These are phyloP conservation scores for Endothia cerciana DNA, from an alignment of 2,329 filamentous ascomycete species.

Conservation along the genomic window DNA sequence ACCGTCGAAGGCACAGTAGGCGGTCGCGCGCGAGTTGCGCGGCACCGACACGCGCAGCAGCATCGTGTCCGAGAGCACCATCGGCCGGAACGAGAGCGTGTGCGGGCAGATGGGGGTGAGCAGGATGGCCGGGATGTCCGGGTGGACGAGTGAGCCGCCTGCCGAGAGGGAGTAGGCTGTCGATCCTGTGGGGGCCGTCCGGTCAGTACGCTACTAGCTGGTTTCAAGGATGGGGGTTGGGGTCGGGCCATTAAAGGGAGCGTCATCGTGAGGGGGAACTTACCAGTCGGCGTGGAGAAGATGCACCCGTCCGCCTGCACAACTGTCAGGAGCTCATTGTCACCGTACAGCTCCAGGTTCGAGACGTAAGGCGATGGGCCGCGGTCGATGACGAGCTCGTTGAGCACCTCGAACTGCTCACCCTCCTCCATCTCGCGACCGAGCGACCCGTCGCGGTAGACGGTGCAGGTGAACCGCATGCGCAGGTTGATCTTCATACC, in stretches of 20 bases:
- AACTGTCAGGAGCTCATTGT: slow-evolving; percentile 91
- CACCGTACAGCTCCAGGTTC: slow-evolving; percentile 93
- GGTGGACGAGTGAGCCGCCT: slow-evolving; percentile 92
- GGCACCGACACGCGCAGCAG: slow-evolving; percentile 88
- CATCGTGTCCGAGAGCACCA: slow-evolving; percentile 96
- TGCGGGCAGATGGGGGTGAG: slow-evolving; percentile 98
- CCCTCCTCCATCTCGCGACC: slow-evolving; percentile 77
- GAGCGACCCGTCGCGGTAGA: slow-evolving; percentile 72
- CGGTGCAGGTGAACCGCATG: slow-evolving; percentile 98
- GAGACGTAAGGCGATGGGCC: slow-evolving; percentile 97
- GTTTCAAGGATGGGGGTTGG: too few species aligned
- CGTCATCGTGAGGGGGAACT: slow-evolving; percentile 20
- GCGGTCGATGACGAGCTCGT: slow-evolving; percentile 97
- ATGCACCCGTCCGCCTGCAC: slow-evolving; percentile 98
- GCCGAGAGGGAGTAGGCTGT: slow-evolving; percentile 97
- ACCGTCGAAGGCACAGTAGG: slow-evolving; percentile 96
- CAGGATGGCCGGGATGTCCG: slow-evolving; percentile 94
- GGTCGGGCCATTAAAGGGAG: too few species aligned
- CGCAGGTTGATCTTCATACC: slow-evolving; percentile 97
- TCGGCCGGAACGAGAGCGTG: slow-evolving; percentile 93
- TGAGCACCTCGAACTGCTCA: slow-evolving; percentile 96
- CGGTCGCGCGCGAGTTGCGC: slow-evolving; percentile 81
- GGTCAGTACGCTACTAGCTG: slow-evolving; percentile 10
- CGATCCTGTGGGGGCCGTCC: slow-evolving; percentile 56
- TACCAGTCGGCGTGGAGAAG: slow-evolving; percentile 90